Percentiles rank a stretch among this genome's conserved stretches.
Conservation (phyloP, 2,329 filamentous ascomycete species). For the Alternaria atra region DNA sequence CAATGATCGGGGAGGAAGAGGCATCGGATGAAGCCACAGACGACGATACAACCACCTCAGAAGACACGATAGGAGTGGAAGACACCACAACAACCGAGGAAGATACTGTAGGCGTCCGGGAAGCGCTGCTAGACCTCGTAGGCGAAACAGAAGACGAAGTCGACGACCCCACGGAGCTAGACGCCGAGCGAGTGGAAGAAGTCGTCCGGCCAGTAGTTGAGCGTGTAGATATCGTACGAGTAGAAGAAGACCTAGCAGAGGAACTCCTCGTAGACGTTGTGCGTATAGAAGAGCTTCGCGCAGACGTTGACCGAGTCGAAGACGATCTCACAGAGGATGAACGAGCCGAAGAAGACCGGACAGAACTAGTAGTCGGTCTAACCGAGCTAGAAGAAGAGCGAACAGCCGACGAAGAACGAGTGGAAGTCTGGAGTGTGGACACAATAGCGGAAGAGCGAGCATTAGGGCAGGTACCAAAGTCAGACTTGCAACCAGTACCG, state of each 20-base stretch:
- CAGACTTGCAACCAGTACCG: constrained; percentile 2
- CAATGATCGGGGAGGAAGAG: neutral
- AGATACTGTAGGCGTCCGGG: neutral
- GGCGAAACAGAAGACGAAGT: too few relatives aligned
- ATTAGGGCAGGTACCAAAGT: neutral
- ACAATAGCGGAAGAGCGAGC: neutral
- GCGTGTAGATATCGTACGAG: too few relatives aligned
- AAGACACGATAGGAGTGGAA: neutral
- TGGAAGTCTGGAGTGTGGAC: neutral
- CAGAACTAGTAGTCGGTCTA: neutral
- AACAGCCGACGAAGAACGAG: neutral
- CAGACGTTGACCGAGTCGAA: too few relatives aligned
- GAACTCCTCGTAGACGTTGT: neutral
- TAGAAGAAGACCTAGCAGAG: neutral
- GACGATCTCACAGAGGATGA: too few relatives aligned
- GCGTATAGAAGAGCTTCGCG: too few relatives aligned
- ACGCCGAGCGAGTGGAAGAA: too few relatives aligned
- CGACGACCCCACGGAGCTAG: too few relatives aligned
- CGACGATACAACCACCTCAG: neutral
- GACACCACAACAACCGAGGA: neutral
- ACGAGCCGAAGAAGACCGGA: neutral
- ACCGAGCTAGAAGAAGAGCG: neutral
- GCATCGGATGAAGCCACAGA: neutral
- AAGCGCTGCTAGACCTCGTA: too few relatives aligned
- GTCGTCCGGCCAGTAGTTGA: too few relatives aligned